These are phyloP conservation scores for Cercospora beticola DNA, from an alignment of 2,329 filamentous ascomycete genomes.

Conservation along the genomic window DNA sequence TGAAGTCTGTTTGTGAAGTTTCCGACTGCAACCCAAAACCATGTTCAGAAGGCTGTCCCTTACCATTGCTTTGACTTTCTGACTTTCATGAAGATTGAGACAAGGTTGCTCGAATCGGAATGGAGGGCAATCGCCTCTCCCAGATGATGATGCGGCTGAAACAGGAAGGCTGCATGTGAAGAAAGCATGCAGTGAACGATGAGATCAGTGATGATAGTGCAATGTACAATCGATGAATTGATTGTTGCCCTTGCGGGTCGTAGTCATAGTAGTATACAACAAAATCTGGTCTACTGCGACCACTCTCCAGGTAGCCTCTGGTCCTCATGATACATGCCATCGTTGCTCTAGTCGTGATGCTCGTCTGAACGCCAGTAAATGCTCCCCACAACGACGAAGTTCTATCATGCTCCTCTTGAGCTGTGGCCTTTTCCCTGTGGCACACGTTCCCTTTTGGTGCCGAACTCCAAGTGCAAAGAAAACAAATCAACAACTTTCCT, in stretches of 20 bases:
- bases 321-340: constrained; percentile 18
- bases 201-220: not conserved
- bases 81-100: not conserved
- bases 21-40: not conserved
- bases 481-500: constrained; percentile 1
- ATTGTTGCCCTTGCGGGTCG: constrained; percentile 8
- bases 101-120: not conserved
- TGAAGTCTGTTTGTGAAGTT: not conserved
- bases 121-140: not conserved
- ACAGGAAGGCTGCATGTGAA: not conserved
- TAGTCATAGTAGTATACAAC: not conserved
- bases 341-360: constrained; percentile 20
- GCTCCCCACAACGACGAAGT: not conserved
- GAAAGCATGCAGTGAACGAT: not conserved
- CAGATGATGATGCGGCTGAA: not conserved
- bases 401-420: constrained; percentile 22
- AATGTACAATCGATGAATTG: not conserved
- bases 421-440: constrained; percentile 17
- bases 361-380: constrained; percentile 11
- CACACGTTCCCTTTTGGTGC: constrained; percentile 12
- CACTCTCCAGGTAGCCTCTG: not conserved
- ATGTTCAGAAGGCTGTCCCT: not conserved
- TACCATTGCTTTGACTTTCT: not conserved
- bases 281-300: not conserved
- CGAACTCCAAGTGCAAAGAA: constrained; percentile 12